Base-by-base conservation (phyloP, 768 basidiomycete species). In the Pholiota microspora region DNA sequence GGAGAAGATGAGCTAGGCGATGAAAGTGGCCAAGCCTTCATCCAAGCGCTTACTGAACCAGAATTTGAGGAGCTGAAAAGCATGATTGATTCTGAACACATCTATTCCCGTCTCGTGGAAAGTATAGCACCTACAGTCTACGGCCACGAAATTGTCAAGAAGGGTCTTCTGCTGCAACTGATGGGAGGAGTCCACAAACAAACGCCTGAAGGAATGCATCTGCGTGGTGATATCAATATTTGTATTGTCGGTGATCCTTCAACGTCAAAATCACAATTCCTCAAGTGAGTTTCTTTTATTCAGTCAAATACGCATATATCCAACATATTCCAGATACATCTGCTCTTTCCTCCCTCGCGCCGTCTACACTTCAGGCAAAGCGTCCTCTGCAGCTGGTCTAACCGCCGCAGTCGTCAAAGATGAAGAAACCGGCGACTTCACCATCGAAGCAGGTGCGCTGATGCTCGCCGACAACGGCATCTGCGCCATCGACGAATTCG, bases 381-480 rank as follows among this genome's bases (percentile, higher is more conserved):
- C 96, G 1, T 98, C 97, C 1, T 95, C 96, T 2, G 97, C 97
- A 0, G 97, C 96, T 25, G 97, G 97, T 89, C 81, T 99, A 21
- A 99, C 97, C 0, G 97, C 97, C 4, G 96, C 96, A 2, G 97
- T 99, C 0, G 96, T 98, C 56, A 94, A 90, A 65, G 97, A 99
- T 63, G 96, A 98, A 71, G 97, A 98, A 71, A 96, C 95, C 0
- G 97, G 97, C 12, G 97, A 99, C 67, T 99, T 98, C 74, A 98
- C 97, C 0, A 98, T 98, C 65, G 97, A 99, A 74, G 97, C 97
- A 18, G 97, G 97, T 46, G 97, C 97, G 3, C 81, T 99, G 60
- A 98, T 99, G 97, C 83, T 99, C 3, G 97, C 97, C 5, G 97
- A 99, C 73, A 98, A 98, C 62, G 97, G 97, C 7, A 98, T 98